Evolutionary conservation across 2,329 filamentous ascomycete genomes (phyloP), one percentile per base, ranked within the genome.

Genomic region (Dactylellina drechsleri): DNA sequence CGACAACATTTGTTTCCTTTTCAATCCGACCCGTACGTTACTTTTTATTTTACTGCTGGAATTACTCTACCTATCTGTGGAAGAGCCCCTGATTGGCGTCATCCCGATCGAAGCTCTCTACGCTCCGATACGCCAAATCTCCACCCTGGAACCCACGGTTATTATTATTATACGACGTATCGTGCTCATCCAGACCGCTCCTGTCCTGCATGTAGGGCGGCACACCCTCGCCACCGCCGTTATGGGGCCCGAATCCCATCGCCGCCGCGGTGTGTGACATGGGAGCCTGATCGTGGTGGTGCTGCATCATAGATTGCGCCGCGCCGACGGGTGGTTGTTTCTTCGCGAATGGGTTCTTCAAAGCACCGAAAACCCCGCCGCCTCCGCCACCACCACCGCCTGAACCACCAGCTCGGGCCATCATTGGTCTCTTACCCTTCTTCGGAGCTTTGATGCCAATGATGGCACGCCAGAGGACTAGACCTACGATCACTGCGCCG

Each of bases 381-480:
- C 41, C 8, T 16, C 49, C 12, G 20, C 50, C 70, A 1, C 45
- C 50, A 26, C 56, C 54, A 28, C 54, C 54, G 18, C 31, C 31
- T 7, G 8, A n/a, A 2, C n/a, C 43, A 31, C 8, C 26, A 28
- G 12, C 31, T 6, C 52, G 49, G 8, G 28, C 18, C 20, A 64
- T 36, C 10, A 36, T 16, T 13, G 71, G 10, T 15, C 58, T 40
- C 50, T 57, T 75, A 36, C 66, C 66, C 62, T 36, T 66, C 52
- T 53, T 75, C 23, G 64, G 64, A 23, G 68, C 28, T 7, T 58
- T 64, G 49, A 68, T 75, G 23, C 71, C 71, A 43, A 75, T 68
- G 36, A 75, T 75, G 15, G 71, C 71, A 41, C 71, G 53, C 71
- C 71, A 75, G 8, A 75, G 43, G n/a, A 75, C 71, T 12, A 75